Conservation (phyloP, 306 rosid genomes). For the Acacia acuminata region DNA sequence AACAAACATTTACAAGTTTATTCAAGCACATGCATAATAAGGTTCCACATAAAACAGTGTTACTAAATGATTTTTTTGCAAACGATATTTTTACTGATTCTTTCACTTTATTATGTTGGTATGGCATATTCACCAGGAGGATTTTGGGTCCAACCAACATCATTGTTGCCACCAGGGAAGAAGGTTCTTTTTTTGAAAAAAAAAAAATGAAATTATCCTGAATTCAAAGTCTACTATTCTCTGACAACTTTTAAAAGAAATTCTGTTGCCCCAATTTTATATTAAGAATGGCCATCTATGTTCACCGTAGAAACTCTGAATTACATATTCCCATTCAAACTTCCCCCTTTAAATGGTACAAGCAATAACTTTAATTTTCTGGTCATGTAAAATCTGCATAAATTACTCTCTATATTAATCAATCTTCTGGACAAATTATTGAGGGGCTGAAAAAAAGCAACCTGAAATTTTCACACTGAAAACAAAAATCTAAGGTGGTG, state of each 20-base stretch:
- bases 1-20: neutral
- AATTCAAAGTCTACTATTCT: neutral
- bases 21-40: neutral
- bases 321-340: neutral
- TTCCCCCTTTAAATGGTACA: neutral
- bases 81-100: neutral
- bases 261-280: neutral
- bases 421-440: neutral
- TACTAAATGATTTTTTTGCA: neutral
- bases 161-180: neutral
- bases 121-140: neutral
- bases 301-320: neutral
- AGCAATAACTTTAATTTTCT: slow-evolving; percentile 2
- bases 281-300: neutral
- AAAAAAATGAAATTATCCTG: neutral
- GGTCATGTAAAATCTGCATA: neutral
- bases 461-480: neutral
- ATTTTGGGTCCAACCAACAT: neutral
- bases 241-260: neutral
- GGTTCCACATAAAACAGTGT: neutral
- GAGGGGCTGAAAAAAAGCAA: neutral
- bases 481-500: neutral
- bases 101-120: neutral
- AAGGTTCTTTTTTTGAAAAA: neutral
- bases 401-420: neutral